Conservation (phyloP, 108 stramenopile genomes). For the Nitzschia inconspicua region DNA sequence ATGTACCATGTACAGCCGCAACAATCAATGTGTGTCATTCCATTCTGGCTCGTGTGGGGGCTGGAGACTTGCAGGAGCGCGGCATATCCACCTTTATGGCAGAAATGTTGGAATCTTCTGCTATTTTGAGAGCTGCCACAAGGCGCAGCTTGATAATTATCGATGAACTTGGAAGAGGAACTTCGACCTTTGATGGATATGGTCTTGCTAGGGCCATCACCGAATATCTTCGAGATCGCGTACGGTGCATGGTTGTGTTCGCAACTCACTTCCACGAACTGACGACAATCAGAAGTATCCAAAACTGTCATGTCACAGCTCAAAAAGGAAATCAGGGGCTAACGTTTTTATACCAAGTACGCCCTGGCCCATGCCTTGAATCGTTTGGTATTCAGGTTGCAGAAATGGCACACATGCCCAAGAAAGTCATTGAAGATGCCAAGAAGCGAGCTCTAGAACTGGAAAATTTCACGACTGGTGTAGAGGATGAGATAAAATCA, state of each 20-base stretch:
- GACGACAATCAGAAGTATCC: conserved; percentile 63
- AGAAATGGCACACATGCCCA: conserved; percentile 90
- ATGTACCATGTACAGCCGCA: conserved; percentile 80
- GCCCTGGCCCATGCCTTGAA: conserved; percentile 88
- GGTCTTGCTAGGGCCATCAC: conserved; percentile 95
- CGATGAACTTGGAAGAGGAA: conserved; percentile 99
- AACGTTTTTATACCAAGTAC: conserved; percentile 86
- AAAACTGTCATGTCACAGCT: conserved; percentile 93
- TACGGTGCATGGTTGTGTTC: conserved; percentile 90
- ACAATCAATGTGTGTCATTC: conserved; percentile 91
- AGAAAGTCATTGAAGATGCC: conserved; percentile 85
- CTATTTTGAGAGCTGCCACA: conserved; percentile 87
- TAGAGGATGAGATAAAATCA: not conserved
- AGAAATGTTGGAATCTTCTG: conserved; percentile 97
- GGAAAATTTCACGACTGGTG: conserved; percentile 61
- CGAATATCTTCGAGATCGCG: conserved; percentile 78
- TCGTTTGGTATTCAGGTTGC: conserved; percentile 98
- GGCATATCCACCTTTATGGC: conserved; percentile 99
- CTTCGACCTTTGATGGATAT: conserved; percentile 96
- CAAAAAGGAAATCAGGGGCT: conserved; percentile 59
- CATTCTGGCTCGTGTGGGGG: conserved; percentile 92
- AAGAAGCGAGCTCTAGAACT: conserved; percentile 89
- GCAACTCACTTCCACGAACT: conserved; percentile 99
- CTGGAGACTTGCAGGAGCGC: conserved; percentile 91
- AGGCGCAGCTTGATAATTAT: conserved; percentile 93